Percentiles rank a stretch among this genome's conserved stretches.
Evolutionary conservation across 2,329 filamentous ascomycete genomes (phyloP).

Genomic region (Trichoderma sp.): DNA sequence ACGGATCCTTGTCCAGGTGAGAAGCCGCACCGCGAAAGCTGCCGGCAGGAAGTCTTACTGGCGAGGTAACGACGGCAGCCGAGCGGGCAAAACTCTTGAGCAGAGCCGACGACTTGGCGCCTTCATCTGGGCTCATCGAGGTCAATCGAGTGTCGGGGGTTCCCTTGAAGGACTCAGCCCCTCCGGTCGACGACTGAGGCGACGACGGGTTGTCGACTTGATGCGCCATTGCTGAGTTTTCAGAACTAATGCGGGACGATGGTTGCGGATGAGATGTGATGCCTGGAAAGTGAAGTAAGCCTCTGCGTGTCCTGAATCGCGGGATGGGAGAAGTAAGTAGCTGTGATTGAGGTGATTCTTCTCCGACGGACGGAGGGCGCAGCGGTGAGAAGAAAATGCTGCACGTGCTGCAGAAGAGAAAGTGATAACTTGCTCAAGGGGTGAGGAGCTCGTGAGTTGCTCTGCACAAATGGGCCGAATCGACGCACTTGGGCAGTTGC

Average conservation of each 20-base stretch:
- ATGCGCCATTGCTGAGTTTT: constrained; percentile 36
- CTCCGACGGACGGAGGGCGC: neutral
- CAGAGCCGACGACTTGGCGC: constrained; percentile 42
- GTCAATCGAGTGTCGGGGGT: constrained; percentile 65
- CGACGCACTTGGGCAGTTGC: neutral
- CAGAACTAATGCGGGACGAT: neutral
- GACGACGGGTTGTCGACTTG: constrained; percentile 45
- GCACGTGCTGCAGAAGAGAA: neutral
- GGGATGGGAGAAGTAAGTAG: neutral
- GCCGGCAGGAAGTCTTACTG: constrained; percentile 28
- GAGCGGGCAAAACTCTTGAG: constrained; percentile 33
- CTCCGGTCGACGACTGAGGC: constrained; percentile 50
- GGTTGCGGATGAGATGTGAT: neutral
- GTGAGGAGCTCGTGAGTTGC: neutral
- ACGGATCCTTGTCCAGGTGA: constrained; percentile 50
- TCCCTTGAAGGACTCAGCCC: constrained; percentile 55
- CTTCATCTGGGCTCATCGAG: constrained; percentile 60
- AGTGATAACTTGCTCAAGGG: neutral
- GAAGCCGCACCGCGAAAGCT: constrained; percentile 26
- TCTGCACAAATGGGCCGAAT: neutral
- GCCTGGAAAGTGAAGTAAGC: constrained; percentile 3
- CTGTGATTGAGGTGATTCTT: neutral
- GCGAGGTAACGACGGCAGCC: constrained; percentile 31
- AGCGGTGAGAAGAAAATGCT: neutral
- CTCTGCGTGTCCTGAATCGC: neutral